phyloP scores from a whole-genome alignment of 352 stramenopile genomes.

The Peronospora destructor region DNA sequence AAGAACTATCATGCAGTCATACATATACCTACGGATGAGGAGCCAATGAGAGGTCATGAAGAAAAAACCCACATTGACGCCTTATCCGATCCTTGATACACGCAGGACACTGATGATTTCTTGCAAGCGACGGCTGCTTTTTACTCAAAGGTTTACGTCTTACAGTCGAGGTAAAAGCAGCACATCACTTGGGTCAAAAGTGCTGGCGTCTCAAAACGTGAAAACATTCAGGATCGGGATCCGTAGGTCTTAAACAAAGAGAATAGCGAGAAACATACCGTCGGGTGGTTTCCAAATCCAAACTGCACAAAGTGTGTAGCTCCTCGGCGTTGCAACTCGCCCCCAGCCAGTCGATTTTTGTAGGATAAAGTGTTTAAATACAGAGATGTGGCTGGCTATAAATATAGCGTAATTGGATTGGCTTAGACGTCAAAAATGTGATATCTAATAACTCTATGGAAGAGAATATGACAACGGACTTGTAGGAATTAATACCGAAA shows the following conservation, averaged over 20 bases:
- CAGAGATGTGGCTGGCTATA: neutral
- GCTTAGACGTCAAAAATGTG: neutral
- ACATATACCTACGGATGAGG: conserved; percentile 85
- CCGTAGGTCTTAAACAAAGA: conserved; percentile 14
- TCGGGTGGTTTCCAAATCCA: conserved; percentile 79
- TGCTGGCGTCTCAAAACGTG: conserved; percentile 17
- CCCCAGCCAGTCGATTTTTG: conserved; percentile 20
- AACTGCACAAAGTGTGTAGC: conserved; percentile 30
- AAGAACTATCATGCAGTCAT: conserved; percentile 47
- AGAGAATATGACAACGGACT: neutral
- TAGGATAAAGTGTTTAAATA: neutral
- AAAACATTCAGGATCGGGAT: conserved; percentile 32
- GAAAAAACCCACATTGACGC: conserved; percentile 1
- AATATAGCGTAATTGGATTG: neutral
- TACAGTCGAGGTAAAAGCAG: neutral
- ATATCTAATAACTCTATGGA: neutral
- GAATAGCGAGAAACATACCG: conserved; percentile 46
- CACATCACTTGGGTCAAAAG: conserved; percentile 23
- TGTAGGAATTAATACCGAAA: neutral
- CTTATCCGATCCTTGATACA: conserved; percentile 86
- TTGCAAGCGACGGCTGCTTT: conserved; percentile 32
- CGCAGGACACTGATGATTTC: conserved; percentile 38
- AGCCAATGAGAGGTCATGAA: conserved; percentile 5
- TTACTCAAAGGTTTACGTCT: neutral
- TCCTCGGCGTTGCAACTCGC: conserved; percentile 2